Base-by-base conservation (phyloP, 208 protist genomes). In the Leishmania aethiopica region DNA sequence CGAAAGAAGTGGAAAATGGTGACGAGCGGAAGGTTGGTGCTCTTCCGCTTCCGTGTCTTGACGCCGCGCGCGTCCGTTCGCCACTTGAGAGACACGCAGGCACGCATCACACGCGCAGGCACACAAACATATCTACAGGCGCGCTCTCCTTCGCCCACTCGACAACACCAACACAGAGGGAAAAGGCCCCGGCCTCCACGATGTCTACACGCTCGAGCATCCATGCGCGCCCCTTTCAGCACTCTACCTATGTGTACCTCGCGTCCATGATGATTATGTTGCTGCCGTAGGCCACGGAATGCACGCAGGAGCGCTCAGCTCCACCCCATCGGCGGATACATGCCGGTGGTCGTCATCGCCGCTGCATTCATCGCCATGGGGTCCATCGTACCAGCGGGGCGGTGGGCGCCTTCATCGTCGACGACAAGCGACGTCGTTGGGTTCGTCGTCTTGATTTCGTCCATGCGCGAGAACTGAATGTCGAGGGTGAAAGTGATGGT, bases 391-490 rank as follows among this genome's bases (percentile, higher is more conserved):
- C 73, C 55, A 40, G 73, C 55, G 8, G 93, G 92, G 35, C 90
- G 87, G 75, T 93, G 89, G 62, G 87, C 85, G 74, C 93, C 93
- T 59, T 92, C 85, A 49, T 98, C 92, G 77, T 94, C 90, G 17
- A 98, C 85, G 42, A 96, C 82, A 67, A 97, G 89, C 32, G 93
- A 96, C 69, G 91, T 96, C 51, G 86, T 74, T 1, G 93, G 93
- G 77, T 96, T 97, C 32, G 90, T 96, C 2, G 92, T 96, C 85
- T 96, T 96, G 74, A 97, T 95, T 79, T 98, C 93, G 51, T 96
- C 96, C 94, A 97, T 96, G 81, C 92, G 90, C 1, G 91, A 95
- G 79, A 97, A 97, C 81, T 98, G 96, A 75, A 98, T 98, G 85
- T 98, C 96, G 57, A 98, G 89, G 19, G 92, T 96, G 84, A 98